A percentile compares a stretch with the other conserved stretches of the same genome.
These are phyloP conservation scores for Pneumocystis carinii DNA, from an alignment of 1,139 yeast species.

Conservation along the genomic window DNA sequence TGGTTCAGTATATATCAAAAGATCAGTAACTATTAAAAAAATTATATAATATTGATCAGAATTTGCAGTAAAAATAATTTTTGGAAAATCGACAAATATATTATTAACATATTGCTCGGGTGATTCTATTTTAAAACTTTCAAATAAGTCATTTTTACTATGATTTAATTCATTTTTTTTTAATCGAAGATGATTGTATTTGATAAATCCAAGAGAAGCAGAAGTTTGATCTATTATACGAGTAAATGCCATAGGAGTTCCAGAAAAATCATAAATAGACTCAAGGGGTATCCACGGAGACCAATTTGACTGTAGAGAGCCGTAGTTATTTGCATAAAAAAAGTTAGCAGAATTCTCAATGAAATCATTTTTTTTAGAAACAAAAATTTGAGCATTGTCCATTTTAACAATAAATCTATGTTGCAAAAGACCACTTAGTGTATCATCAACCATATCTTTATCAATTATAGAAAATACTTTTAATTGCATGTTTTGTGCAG, in stretches of 20 bases:
- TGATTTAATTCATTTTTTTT: slow-evolving; percentile 18
- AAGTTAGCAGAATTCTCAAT: slow-evolving; percentile 30
- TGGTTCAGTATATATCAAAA: slow-evolving; percentile 54
- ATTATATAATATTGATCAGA: slow-evolving; percentile 59
- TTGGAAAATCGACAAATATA: slow-evolving; percentile 50
- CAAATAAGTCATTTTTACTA: slow-evolving; percentile 12
- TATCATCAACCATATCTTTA: slow-evolving; percentile 33
- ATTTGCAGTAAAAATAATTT: slow-evolving; percentile 53
- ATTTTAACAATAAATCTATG: slow-evolving; percentile 55
- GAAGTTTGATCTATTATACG: slow-evolving; percentile 52
- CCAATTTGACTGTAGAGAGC: slow-evolving; percentile 23
- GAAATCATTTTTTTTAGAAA: slow-evolving; percentile 38
- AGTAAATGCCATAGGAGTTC: slow-evolving; percentile 38
- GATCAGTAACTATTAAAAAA: slow-evolving; percentile 47
- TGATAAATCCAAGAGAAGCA: slow-evolving; percentile 44
- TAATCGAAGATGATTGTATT: slow-evolving; percentile 51
- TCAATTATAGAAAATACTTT: slow-evolving; percentile 47
- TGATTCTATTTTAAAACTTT: slow-evolving; percentile 5
- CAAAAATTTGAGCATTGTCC: slow-evolving; percentile 57
- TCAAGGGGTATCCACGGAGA: slow-evolving; percentile 33
- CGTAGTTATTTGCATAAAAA: slow-evolving; percentile 28
- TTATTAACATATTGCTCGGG: slow-evolving; percentile 27
- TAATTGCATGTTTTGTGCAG: slow-evolving; percentile 59
- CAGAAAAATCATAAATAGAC: slow-evolving; percentile 43
- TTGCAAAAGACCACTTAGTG: slow-evolving; percentile 41